Percentiles rank a stretch among this genome's conserved stretches.
Evolutionary conservation across 345 rosid genomes (phyloP).

Genomic region (Eucalyptus cloeziana): DNA sequence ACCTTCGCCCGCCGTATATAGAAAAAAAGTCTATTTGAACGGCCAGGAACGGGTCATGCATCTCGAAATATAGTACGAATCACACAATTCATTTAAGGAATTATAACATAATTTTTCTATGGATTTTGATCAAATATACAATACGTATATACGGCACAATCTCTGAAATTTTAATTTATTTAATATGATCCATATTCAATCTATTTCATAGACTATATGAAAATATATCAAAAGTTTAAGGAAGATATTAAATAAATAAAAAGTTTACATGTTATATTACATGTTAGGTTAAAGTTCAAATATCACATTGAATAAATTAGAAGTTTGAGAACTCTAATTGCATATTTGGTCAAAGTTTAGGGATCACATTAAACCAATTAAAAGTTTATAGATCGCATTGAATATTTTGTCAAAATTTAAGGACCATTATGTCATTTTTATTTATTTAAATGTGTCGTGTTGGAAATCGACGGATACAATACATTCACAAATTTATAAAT

Average conservation of each 20-base stretch:
- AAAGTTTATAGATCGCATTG: too few species aligned
- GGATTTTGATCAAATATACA: neutral
- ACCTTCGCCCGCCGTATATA: neutral
- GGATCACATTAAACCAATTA: accelerated
- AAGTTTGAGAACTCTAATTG: accelerated
- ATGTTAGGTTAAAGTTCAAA: too few species aligned
- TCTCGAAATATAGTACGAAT: neutral
- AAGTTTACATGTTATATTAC: accelerated
- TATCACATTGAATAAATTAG: too few species aligned
- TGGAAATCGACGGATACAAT: neutral
- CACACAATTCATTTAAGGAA: neutral
- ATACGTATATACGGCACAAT: too few species aligned
- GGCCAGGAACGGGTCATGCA: neutral
- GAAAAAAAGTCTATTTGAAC: neutral
- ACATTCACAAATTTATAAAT: neutral
- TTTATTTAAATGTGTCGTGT: neutral
- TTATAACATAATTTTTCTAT: too few species aligned
- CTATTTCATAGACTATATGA: too few species aligned
- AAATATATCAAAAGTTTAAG: too few species aligned
- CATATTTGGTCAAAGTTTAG: neutral
- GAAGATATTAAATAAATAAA: too few species aligned
- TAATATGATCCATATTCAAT: too few species aligned
- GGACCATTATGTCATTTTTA: too few species aligned
- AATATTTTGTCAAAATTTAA: neutral
- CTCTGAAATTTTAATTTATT: too few species aligned